Evolutionary conservation across 2,329 filamentous ascomycete species (phyloP).

Genomic region (Beauveria varroae): DNA sequence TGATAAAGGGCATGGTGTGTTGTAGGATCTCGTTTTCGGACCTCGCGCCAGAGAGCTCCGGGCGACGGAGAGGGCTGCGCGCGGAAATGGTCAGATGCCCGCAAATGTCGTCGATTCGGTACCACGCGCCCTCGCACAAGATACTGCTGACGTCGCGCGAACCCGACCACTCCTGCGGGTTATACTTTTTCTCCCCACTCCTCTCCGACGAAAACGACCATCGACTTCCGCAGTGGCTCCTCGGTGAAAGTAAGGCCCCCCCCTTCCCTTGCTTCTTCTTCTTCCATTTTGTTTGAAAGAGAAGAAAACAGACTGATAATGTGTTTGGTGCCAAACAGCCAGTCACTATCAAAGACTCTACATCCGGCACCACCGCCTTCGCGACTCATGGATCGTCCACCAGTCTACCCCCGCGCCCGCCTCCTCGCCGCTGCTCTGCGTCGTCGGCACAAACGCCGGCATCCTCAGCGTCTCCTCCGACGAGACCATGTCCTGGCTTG

Average conservation of each 20-base stretch:
- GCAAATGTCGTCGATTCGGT: conserved; percentile 40
- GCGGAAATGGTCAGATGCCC: conserved; percentile 31
- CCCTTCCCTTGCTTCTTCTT: not conserved
- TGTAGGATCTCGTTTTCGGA: conserved; percentile 11
- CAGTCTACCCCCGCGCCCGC: conserved; percentile 35
- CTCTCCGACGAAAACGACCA: conserved; percentile 21
- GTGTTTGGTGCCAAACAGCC: conserved; percentile 16
- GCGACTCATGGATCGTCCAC: conserved; percentile 28
- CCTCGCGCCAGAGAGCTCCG: conserved; percentile 16
- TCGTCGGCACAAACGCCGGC: conserved; percentile 42
- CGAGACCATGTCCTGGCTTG: conserved; percentile 27
- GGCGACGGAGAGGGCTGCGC: conserved; percentile 16
- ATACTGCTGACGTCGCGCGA: conserved; percentile 36
- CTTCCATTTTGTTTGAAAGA: not conserved
- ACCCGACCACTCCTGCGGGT: conserved; percentile 23
- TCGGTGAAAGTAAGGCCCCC: conserved; percentile 26
- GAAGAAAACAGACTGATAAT: not conserved
- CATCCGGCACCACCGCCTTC: conserved; percentile 20
- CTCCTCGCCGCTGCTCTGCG: conserved; percentile 32
- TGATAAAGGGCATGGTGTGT: not conserved
- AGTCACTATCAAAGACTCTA: conserved; percentile 26
- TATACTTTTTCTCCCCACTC: conserved; percentile 32
- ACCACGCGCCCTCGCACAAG: conserved; percentile 33
- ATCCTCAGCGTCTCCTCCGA: conserved; percentile 30
- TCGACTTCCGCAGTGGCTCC: conserved; percentile 28